Evolutionary conservation across 495 filamentous ascomycete species (phyloP).

Genomic region (Letharia lupina): DNA sequence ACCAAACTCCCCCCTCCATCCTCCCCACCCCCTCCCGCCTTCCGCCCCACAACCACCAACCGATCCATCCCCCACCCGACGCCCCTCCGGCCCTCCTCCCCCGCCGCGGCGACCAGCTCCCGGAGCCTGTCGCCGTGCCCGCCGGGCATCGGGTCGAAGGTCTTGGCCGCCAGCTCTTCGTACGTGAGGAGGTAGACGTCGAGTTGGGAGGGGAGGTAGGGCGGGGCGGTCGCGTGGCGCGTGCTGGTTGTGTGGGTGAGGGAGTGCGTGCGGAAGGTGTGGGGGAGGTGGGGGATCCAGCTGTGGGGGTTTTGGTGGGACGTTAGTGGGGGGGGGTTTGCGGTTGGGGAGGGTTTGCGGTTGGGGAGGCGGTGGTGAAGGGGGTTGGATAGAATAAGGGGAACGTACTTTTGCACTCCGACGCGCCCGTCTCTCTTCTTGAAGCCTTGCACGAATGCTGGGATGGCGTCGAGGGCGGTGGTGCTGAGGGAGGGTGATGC

Average conservation of each 20-base stretch:
- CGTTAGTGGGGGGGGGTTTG: not conserved
- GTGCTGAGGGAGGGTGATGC: not conserved
- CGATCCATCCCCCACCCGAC: slow-evolving; percentile 12
- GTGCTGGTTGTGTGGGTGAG: not conserved
- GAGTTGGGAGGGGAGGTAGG: slow-evolving; percentile 8
- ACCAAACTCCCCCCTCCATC: slow-evolving; percentile 26
- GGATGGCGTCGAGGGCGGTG: slow-evolving; percentile 7
- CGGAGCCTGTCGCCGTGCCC: not conserved
- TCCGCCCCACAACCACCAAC: slow-evolving; percentile 8
- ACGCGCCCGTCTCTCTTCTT: not conserved
- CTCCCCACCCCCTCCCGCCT: slow-evolving; percentile 29
- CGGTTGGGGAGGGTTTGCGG: not conserved
- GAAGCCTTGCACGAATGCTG: not conserved
- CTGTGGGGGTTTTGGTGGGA: not conserved
- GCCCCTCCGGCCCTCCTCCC: slow-evolving; percentile 29
- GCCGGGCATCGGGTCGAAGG: not conserved
- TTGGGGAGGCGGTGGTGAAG: not conserved
- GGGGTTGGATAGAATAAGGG: not conserved
- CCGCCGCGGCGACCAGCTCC: slow-evolving; percentile 27
- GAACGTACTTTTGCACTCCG: slow-evolving; percentile 4
- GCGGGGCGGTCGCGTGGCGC: not conserved
- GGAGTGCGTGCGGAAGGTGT: not conserved
- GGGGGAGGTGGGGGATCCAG: slow-evolving; percentile 11
- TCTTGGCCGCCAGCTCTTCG: slow-evolving; percentile 3
- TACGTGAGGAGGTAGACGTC: slow-evolving; percentile 13